phyloP scores from a whole-genome alignment of 305 asterid species.

The Solanum aculeatissimum region DNA sequence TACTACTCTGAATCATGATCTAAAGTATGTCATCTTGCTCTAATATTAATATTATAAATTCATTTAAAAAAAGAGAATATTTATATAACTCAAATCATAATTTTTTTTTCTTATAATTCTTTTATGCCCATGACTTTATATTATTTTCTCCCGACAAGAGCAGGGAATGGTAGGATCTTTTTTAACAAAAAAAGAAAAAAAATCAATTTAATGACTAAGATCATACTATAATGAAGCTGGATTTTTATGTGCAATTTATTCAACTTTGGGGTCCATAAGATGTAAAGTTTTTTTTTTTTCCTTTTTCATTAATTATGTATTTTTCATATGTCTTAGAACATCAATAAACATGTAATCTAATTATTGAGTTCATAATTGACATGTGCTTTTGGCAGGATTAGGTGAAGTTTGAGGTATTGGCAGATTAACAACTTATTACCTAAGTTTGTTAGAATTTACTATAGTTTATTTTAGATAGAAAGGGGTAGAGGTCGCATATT shows the following conservation, averaged over 20 bases:
- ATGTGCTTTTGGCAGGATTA: neutral
- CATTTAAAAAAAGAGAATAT: too few relatives aligned
- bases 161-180: neutral
- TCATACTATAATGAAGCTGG: slow-evolving; percentile 12
- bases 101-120: neutral
- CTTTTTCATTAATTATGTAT: neutral
- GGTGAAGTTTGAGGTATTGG: neutral
- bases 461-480: neutral
- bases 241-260: slow-evolving; percentile 24
- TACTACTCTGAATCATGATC: neutral
- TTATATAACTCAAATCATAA: neutral
- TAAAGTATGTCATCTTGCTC: neutral
- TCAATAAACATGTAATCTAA: neutral
- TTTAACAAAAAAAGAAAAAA: neutral
- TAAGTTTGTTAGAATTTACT: neutral
- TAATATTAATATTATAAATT: too few relatives aligned
- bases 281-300: neutral
- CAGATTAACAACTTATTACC: neutral
- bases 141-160: slow-evolving; percentile 3
- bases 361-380: neutral
- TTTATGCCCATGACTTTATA: neutral
- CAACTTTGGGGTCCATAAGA: slow-evolving; percentile 1
- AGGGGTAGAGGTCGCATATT: too few relatives aligned
- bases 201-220: slow-evolving; percentile 12
- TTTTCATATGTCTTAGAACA: neutral